Conservation (phyloP, 2,329 filamentous ascomycete species). For the Aquanectria penicillioides region DNA sequence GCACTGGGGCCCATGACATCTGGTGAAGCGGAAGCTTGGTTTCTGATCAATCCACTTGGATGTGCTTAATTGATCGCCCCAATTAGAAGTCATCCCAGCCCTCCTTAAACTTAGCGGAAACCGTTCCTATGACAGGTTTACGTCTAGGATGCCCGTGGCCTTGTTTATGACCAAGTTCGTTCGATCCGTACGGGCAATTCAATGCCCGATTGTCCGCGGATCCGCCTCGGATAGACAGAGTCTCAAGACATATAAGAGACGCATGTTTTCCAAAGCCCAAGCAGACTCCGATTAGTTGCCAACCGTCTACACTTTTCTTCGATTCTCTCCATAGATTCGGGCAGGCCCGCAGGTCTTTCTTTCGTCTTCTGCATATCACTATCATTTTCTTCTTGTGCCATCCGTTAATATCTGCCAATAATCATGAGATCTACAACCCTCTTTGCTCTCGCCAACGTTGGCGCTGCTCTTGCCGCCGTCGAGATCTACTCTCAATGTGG, state of each 20-base stretch:
- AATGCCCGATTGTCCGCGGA: background rate
- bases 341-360: slow-evolving; percentile 26
- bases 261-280: background rate
- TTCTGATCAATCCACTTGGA: background rate
- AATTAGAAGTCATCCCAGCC: slow-evolving; percentile 5
- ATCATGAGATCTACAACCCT: slow-evolving; percentile 30
- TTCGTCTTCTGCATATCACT: slow-evolving; percentile 14
- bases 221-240: background rate
- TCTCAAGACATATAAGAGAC: slow-evolving; percentile 24
- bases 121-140: background rate
- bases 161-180: background rate
- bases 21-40: slow-evolving; percentile 3
- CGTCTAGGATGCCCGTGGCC: background rate
- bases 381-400: slow-evolving; percentile 1
- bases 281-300: background rate
- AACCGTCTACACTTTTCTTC: slow-evolving; percentile 24
- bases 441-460: slow-evolving; percentile 32
- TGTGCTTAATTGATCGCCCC: background rate
- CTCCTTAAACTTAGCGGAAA: background rate
- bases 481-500: slow-evolving; percentile 32
- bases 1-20: slow-evolving; percentile 13
- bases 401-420: slow-evolving; percentile 8
- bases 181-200: background rate
- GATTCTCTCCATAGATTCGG: slow-evolving; percentile 22
- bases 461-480: slow-evolving; percentile 29